phyloP scores from a whole-genome alignment of 2,329 filamentous ascomycete species.

The Zymoseptoria ardabiliae region DNA sequence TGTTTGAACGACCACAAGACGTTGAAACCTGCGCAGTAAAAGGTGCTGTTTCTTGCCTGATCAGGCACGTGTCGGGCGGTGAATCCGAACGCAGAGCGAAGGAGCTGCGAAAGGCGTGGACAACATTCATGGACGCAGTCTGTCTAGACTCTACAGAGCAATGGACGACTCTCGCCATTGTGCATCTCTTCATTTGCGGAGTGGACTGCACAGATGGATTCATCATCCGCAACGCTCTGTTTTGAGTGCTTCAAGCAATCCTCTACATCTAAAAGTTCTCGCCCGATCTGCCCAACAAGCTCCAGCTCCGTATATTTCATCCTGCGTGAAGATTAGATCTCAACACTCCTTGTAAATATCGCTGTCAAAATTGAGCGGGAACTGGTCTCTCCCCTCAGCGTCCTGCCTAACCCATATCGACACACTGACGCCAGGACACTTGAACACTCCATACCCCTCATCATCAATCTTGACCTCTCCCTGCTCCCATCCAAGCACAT shows the following conservation, averaged over 20 bases:
- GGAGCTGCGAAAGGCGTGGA: neutral
- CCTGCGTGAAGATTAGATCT: neutral
- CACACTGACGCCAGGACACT: slow-evolving; percentile 48
- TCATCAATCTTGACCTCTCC: slow-evolving; percentile 52
- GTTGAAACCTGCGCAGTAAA: too few species aligned
- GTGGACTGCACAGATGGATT: too few species aligned
- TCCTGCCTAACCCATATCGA: slow-evolving; percentile 55
- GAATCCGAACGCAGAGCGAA: too few species aligned
- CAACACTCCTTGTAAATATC: slow-evolving; percentile 13
- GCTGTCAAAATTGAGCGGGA: slow-evolving; percentile 29
- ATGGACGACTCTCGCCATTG: too few species aligned
- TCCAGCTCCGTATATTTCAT: neutral
- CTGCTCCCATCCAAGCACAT: slow-evolving; percentile 52
- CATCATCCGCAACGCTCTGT: too few species aligned
- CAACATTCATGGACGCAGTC: neutral
- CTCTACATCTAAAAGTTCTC: neutral
- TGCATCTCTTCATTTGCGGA: too few species aligned
- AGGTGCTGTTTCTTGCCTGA: too few species aligned
- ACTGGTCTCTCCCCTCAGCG: slow-evolving; percentile 46
- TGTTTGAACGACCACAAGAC: too few species aligned
- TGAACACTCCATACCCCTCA: slow-evolving; percentile 53
- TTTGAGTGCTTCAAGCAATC: too few species aligned
- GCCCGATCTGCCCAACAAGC: neutral
- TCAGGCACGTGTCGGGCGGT: too few species aligned
- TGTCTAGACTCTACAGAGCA: neutral